A percentile compares a stretch with the other conserved stretches of the same genome.
phyloP scores from a whole-genome alignment of 2,329 filamentous ascomycete genomes.

The Aaosphaeria pasadenensis region DNA sequence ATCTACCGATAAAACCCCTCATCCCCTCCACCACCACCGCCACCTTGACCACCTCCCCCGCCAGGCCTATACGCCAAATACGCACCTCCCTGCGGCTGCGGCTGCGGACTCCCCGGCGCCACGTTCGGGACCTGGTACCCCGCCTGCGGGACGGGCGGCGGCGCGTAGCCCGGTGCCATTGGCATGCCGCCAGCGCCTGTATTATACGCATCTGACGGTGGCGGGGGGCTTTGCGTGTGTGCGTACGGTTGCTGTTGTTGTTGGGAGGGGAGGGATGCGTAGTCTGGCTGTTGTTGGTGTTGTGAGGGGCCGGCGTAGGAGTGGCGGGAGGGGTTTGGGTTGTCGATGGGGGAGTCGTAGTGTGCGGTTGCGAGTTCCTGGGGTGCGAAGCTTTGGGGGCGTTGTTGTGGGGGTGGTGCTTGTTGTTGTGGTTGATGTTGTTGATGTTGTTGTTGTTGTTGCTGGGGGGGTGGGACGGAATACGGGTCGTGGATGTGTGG shows the following conservation, averaged over 20 bases:
- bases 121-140: constrained; percentile 28
- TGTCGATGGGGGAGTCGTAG: constrained; percentile 47
- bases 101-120: constrained; percentile 20
- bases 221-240: constrained; percentile 23
- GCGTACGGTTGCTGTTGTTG: not conserved
- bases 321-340: constrained; percentile 42
- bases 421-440: constrained; percentile 17
- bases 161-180: constrained; percentile 16
- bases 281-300: constrained; percentile 26
- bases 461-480: constrained; percentile 30
- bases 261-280: constrained; percentile 12
- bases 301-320: constrained; percentile 32
- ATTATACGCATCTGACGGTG: constrained; percentile 20
- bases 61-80: constrained; percentile 36
- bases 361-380: constrained; percentile 48
- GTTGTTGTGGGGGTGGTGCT: constrained; percentile 27
- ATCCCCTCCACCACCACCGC: constrained; percentile 20
- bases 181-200: constrained; percentile 7
- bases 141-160: constrained; percentile 27
- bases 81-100: constrained; percentile 16
- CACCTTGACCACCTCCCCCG: constrained; percentile 10
- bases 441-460: constrained; percentile 30
- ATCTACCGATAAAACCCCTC: constrained; percentile 27
- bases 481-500: constrained; percentile 34
- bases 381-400: constrained; percentile 40